Evolutionary conservation across 805 yeast species (phyloP).

Genomic region (Candida nemodendra): DNA sequence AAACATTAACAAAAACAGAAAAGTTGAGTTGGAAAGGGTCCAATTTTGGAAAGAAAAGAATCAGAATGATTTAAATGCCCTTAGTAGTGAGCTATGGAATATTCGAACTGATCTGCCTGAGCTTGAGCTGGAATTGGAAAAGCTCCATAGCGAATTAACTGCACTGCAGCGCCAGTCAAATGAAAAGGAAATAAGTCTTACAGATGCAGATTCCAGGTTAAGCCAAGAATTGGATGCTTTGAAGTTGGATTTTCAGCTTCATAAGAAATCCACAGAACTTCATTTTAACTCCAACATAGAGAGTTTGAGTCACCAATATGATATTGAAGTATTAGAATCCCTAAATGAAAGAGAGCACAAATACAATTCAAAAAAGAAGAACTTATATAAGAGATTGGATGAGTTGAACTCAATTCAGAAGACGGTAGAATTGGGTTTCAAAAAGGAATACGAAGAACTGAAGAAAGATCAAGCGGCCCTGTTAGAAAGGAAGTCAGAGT

Average conservation of each 20-base stretch:
- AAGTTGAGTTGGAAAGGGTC: constrained; percentile 16
- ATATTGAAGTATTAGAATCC: constrained; percentile 35
- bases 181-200: constrained; percentile 32
- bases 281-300: constrained; percentile 32
- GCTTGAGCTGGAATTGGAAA: constrained; percentile 28
- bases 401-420: neutral
- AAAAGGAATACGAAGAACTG: constrained; percentile 29
- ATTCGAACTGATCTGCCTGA: constrained; percentile 28
- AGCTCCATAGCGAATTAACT: constrained; percentile 25
- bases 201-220: constrained; percentile 22
- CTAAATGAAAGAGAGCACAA: constrained; percentile 35
- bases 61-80: constrained; percentile 24
- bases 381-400: neutral
- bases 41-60: constrained; percentile 14
- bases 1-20: constrained; percentile 13
- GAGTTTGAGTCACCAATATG: constrained; percentile 15
- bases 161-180: constrained; percentile 22
- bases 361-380: constrained; percentile 31
- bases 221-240: constrained; percentile 26
- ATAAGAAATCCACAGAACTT: constrained; percentile 30
- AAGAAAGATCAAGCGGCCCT: constrained; percentile 21
- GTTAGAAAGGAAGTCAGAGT: neutral
- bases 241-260: constrained; percentile 37
- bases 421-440: neutral
- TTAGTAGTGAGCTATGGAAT: constrained; percentile 26